Base-by-base conservation (phyloP, 768 basidiomycete genomes). In the Porpolomopsis calyptriformis region DNA sequence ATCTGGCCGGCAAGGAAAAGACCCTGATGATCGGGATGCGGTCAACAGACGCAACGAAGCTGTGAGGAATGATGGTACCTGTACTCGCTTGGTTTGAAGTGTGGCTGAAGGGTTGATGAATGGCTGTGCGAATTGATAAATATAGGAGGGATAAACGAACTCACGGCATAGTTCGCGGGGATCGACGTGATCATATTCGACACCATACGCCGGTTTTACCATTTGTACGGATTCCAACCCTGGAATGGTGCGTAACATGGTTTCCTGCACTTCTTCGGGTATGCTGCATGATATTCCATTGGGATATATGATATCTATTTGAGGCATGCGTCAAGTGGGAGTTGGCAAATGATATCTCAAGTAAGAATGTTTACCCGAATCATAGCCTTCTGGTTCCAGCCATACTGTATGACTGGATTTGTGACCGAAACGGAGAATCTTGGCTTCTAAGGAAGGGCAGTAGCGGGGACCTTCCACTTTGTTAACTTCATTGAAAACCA, bases 321-420 rank as follows among this genome's bases (percentile, higher is more conserved):
- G n/a, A 43, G 0, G 34, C 46, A 36, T 46, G 19, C 41, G 36
- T 20, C 40, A 19, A 2, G 10, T 24, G n/a, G 40, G 40, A 11
- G 2, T 41, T 16, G 42, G 25, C 16, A 4, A 26, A 11, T 9
- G 6, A 20, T 26, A 12, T 8, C 10, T 31, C 25, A 51, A 26
- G 35, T 20, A 52, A 16, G 43, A 20, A 46, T 49, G 43, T 27
- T 20, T 27, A 86, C 89, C 80, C 12, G 89, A 86, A 55, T 89
- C 85, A 48, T 88, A 91, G 0, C 91, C 91, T 58, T 94, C 91
- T 0, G 89, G 91, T 57, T 94, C 91, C 2, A 94, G 68, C 89
- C 90, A 94, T 34, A 93, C 73, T 2, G 64, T 78, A 55, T 94
- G 91, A 4, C 65, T 64, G 4, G 68, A 63, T 60, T 85, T 89